Base-by-base conservation (phyloP, 108 stramenopile species). In the Stephanodiscus minutulus region DNA sequence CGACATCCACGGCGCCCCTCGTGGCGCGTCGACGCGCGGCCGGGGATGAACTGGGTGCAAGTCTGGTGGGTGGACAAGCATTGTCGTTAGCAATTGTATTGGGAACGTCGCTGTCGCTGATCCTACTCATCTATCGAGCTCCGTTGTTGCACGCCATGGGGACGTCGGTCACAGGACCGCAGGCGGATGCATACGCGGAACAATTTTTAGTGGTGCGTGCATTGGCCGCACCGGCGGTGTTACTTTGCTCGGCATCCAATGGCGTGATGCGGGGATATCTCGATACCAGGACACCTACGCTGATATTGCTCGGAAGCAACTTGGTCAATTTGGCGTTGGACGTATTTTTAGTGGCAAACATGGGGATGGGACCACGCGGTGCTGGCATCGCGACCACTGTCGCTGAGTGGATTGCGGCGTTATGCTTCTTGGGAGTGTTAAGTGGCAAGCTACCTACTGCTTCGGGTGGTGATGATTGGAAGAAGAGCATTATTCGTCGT, bases 351-450 rank as follows among this genome's bases (percentile, higher is more conserved):
- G 90, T 95, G 50, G 81, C 61, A 4, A 71, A 69, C 18, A 48
- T 68, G 22, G 79, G 76, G n/a, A 66, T 91, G 72, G 91, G 93
- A 17, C 91, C 91, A 10, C 64, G 68, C 43, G 93, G 93, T 28
- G 93, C 91, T 2, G 91, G 90, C 11, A 91, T 95, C 72, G 93
- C 93, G 11, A 95, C 93, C 3, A 95, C 91, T 2, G 76, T 82
- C 12, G 91, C 93, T 0, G 93, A 95, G 71, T 92, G 88, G 88
- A 87, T 95, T 43, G 76, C 83, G 44, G 91, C 93, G 1, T 37
- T 85, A 28, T 71, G 81, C 11, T 95, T 95, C 77, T 65, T 95
- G 41, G 73, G 64, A 7, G 88, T 94, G 17, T 55, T 94, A 24
- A 57, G 86, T 11, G 89, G 91, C 0, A 82, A 74, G 28, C 36